phyloP scores from a whole-genome alignment of 441 rosid genomes.

The Populus hybrid region DNA sequence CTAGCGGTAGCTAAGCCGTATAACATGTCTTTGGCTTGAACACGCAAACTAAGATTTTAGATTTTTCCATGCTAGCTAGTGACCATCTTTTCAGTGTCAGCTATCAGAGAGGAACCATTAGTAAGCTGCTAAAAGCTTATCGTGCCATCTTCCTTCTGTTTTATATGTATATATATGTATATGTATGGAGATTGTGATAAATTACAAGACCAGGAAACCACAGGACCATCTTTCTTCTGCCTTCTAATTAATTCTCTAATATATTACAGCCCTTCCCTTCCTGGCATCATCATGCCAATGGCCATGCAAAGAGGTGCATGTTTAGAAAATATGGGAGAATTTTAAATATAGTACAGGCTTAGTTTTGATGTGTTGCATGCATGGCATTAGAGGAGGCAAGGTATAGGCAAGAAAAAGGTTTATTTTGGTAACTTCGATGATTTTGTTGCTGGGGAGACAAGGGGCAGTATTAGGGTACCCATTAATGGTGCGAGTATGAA shows the following conservation, averaged over 20 bases:
- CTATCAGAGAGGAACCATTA: constrained; percentile 13
- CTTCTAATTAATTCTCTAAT: not conserved
- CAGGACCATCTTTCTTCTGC: not conserved
- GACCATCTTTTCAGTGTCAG: constrained; percentile 45
- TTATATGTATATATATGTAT: too few relatives aligned
- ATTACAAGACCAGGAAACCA: too few relatives aligned
- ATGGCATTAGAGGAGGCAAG: constrained; percentile 45
- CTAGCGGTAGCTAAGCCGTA: not conserved
- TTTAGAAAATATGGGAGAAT: too few relatives aligned
- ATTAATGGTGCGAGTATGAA: constrained; percentile 24
- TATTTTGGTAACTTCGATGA: constrained; percentile 52
- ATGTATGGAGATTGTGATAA: too few relatives aligned
- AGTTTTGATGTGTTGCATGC: constrained; percentile 21
- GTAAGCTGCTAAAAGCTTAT: not conserved
- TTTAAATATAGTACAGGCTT: too few relatives aligned
- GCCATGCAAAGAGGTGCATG: too few relatives aligned
- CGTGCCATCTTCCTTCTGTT: constrained; percentile 2
- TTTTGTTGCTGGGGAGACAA: constrained; percentile 68
- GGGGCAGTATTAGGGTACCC: constrained; percentile 52
- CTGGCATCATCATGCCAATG: too few relatives aligned
- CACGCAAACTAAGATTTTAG: constrained; percentile 36
- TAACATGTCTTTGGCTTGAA: constrained; percentile 14
- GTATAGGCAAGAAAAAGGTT: constrained; percentile 33
- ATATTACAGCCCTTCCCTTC: too few relatives aligned
- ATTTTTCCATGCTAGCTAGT: constrained; percentile 7